Base-by-base conservation (phyloP, 805 yeast species). In the Cyberlindnera euphorbiae region DNA sequence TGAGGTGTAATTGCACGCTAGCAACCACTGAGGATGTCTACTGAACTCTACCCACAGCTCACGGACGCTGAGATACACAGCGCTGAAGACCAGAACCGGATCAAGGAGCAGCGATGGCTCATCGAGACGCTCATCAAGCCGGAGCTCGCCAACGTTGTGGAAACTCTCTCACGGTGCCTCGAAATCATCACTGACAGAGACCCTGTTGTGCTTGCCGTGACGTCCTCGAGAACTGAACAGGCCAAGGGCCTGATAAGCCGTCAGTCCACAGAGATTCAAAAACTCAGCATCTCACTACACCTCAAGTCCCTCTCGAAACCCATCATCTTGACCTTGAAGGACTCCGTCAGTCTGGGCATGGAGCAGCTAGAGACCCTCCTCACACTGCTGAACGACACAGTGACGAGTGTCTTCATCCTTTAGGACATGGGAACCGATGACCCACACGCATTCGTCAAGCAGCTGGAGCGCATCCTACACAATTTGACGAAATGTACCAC, bases 201-300 rank as follows among this genome's bases (percentile, higher is more conserved):
- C 9, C 59, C 69, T 11, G 67, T 76, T 35, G 78, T 72, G 38
- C 61, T 82, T 33, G 83, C 88, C 0, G 58, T 82, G 6, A 63
- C 78, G 0, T 66, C 78, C 0, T 61, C 67, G 12, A 71, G 77
- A 36, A 69, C 72, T 38, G 82, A 77, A 39, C 58, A 66, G 3
- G 56, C 80, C 12, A 78, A 79, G 41, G 90, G 90, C 0, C 65
- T 76, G 1, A 54, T 81, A 0, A 71, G 75, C 0, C 56, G 89
- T 33, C 69, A 66, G 35, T 79, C 80, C 6, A 66, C 71, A 10
- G 68, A 69, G 42, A 62, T 82, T 5, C 63, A 71, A 1, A 72
- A 71, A 21, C 53, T 80, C 42, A 67, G 66, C 28, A 53, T 72
- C 10, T 43, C 55, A 0, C 52, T 73, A 27, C 58, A 58, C 37